Evolutionary conservation across 345 rosid species (phyloP), one percentile per base, ranked within the genome.

Genomic region (Acer campestre): DNA sequence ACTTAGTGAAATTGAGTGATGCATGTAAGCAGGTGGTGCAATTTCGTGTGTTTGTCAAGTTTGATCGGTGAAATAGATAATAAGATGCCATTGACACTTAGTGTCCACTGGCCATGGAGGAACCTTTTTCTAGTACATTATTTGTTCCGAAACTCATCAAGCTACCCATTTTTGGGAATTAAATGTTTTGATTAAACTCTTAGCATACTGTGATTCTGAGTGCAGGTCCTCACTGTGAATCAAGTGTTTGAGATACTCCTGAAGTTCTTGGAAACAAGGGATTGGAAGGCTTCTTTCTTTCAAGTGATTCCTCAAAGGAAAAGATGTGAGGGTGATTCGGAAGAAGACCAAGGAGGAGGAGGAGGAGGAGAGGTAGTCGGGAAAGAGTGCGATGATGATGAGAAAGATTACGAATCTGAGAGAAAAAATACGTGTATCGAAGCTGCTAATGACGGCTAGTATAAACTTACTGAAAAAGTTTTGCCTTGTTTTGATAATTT

Each of bases 241-340:
- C 99, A 95, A 85, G 99, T 95, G 73, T 65, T 91, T 55, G 98
- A 96, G 92, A 94, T 96, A 77, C 92, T 93, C 38, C 91, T 94
- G 5, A 88, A 88, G 88, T 96, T 82, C 83, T 70, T 89, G 84
- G 98, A 94, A 86, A 92, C 94, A 7, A 86, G 73, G 82, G 94
- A 93, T 80, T 93, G 98, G 99, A 91, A 89, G 86, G 82, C 82
- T 61, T 88, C 98, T 3, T 96, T 96, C 88, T 94, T 92, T 80
- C 87, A 91, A 67, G 98, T 92, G 59, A 94, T 96, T 77, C 98
- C 99, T 75, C 95, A 84, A 83, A 89, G 99, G 89, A 95, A 93
- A 85, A 85, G 93, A 75, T 78, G 79, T 2, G 93, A 77, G 79
- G 68, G 71, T 67, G 90, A 85, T 66, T 74, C 82, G 46, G 83